Conservation (phyloP, 495 filamentous ascomycete genomes). For the Pyrenula aspistea region DNA sequence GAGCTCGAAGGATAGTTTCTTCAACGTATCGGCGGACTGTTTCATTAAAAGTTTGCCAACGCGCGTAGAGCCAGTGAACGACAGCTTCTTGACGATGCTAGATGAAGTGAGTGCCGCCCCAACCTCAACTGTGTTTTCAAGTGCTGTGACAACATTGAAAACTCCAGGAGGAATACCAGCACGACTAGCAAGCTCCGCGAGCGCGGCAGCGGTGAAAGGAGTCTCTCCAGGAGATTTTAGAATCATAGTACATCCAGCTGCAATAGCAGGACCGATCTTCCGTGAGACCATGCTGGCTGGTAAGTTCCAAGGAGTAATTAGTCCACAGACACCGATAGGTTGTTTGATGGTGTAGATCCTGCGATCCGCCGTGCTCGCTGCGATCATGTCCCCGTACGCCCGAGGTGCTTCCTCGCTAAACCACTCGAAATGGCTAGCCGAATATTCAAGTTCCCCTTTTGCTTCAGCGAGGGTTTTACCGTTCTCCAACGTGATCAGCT, state of each 20-base stretch:
- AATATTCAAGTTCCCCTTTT: conserved; percentile 59
- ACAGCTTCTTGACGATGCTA: conserved; percentile 30
- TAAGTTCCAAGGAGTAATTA: conserved; percentile 98
- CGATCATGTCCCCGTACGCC: conserved; percentile 63
- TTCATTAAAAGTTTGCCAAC: conserved; percentile 40
- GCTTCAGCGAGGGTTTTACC: conserved; percentile 63
- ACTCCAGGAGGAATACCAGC: conserved; percentile 46
- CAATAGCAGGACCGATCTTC: conserved; percentile 58
- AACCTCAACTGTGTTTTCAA: conserved; percentile 29
- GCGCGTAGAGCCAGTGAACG: conserved; percentile 38
- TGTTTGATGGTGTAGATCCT: conserved; percentile 71
- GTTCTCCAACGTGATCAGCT: conserved; percentile 77
- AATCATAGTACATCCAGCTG: conserved; percentile 38
- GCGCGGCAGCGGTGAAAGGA: conserved; percentile 37
- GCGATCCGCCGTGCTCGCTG: conserved; percentile 54
- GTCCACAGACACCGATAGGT: conserved; percentile 83
- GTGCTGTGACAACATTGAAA: conserved; percentile 39
- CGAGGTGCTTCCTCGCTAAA: conserved; percentile 66
- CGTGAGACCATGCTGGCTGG: conserved; percentile 87
- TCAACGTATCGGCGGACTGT: conserved; percentile 31
- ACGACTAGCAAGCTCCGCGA: conserved; percentile 39
- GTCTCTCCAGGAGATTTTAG: conserved; percentile 42
- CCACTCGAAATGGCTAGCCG: conserved; percentile 68
- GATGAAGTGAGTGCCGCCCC: conserved; percentile 28
- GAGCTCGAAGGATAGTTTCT: conserved; percentile 40